Base-by-base conservation (phyloP, 225 moss, liverwort and hornwort genomes). In the Climacium dendroides region DNA sequence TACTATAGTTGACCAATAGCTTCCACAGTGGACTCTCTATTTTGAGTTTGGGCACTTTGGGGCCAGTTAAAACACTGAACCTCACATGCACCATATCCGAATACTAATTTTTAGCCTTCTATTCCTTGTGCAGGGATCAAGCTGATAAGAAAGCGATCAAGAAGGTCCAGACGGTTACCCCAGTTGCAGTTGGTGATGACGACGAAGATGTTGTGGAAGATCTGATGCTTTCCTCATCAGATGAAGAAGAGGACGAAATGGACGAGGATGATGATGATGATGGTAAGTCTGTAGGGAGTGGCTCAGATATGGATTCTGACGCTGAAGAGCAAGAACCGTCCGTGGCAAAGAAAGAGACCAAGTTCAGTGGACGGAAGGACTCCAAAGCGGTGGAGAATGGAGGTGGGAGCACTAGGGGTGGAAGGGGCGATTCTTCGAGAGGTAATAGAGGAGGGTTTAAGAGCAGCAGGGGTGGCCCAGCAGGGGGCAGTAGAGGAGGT, bases 171-270 rank as follows among this genome's bases (percentile, higher is more conserved):
- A 30, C 54, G 53, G 85, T 67, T 67, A 72, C 80, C 29, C 84
- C 73, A 32, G 83, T 78, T 85, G 86, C 89, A 39, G 93, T 88
- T 37, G 89, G 74, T 15, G 91, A 92, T 66, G 93, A 92, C 55
- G 94, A 94, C 5, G 95, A 90, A 48, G 97, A 96, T 77, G 91
- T 95, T 37, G 88, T 98, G 73, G 96, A 96, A 89, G 96, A 96
- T 60, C 83, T 96, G 63, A 87, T 94, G 88, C 83, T 96, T 48
- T 94, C 95, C 39, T 98, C 96, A 22, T 96, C 96, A 58, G 96
- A 94, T 20, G 96, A 96, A 45, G 92, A 85, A 9, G 90, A 87
- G 16, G 93, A 91, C 57, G 94, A 92, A 55, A 66, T 79, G 57
- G 90, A 91, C 53, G 93, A 87, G 8, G 89, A 88, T 15, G 94